Conservation (phyloP, 2,329 filamentous ascomycete species). For the Acarospora socialis region DNA sequence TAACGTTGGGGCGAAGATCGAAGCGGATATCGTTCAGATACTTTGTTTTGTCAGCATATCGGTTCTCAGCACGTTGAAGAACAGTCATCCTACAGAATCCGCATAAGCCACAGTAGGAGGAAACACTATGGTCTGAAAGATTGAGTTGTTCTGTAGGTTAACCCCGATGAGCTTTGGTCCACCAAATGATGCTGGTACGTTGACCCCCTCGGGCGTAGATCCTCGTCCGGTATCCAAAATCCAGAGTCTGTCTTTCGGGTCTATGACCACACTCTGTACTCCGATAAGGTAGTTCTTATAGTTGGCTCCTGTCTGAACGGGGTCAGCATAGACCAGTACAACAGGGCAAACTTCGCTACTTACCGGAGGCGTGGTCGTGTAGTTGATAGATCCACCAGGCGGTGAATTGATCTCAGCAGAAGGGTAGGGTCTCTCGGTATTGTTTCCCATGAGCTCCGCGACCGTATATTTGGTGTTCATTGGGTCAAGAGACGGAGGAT, state of each 20-base stretch:
- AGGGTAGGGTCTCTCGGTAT: slow-evolving; percentile 31
- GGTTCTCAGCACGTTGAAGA: too few species aligned
- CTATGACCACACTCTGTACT: slow-evolving; percentile 39
- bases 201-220: slow-evolving; percentile 27
- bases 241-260: slow-evolving; percentile 36
- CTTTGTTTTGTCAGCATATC: background rate
- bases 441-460: slow-evolving; percentile 31
- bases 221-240: slow-evolving; percentile 39
- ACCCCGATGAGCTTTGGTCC: slow-evolving; percentile 39
- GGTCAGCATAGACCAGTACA: too few species aligned
- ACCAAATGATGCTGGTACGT: slow-evolving; percentile 31
- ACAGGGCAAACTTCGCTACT: background rate
- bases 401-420: slow-evolving; percentile 32
- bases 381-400: slow-evolving; percentile 37
- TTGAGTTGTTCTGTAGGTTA: slow-evolving; percentile 29
- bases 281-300: slow-evolving; percentile 15
- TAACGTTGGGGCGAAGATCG: slow-evolving; percentile 31
- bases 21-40: slow-evolving; percentile 43
- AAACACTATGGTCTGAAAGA: slow-evolving; percentile 39
- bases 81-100: slow-evolving; percentile 21
- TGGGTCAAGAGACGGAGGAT: slow-evolving; percentile 34
- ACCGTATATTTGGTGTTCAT: slow-evolving; percentile 38
- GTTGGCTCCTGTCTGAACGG: slow-evolving; percentile 6
- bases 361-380: slow-evolving; percentile 29
- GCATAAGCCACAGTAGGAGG: slow-evolving; percentile 31